phyloP scores from a whole-genome alignment of 306 rosid genomes.

The Cucumis melo region DNA sequence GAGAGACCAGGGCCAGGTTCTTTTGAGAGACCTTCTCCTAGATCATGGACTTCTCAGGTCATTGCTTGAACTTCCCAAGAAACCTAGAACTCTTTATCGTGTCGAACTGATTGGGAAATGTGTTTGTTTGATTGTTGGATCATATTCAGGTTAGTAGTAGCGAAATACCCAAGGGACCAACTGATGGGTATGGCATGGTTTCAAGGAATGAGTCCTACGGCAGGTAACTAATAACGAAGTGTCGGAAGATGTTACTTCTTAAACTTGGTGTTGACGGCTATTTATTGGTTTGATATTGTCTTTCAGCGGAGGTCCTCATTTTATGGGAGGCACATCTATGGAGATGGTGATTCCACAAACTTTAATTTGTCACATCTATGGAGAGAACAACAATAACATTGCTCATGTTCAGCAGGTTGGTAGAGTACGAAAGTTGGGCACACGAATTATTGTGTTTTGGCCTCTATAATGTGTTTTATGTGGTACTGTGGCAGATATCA shows the following conservation, averaged over 20 bases:
- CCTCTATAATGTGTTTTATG: background rate
- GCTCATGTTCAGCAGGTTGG: conserved; percentile 62
- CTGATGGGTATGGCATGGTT: conserved; percentile 36
- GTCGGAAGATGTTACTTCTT: too few relatives aligned
- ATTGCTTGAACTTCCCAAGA: conserved; percentile 5
- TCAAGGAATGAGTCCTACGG: conserved; percentile 37
- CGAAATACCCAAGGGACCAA: conserved; percentile 37
- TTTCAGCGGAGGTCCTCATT: conserved; percentile 34
- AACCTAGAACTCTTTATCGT: background rate
- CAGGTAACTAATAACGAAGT: conserved; percentile 21
- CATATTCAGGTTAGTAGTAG: conserved; percentile 40
- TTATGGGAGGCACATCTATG: conserved; percentile 21
- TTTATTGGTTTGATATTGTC: background rate
- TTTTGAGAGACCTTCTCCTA: conserved; percentile 60
- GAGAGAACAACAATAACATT: conserved; percentile 54
- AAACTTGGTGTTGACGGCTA: background rate
- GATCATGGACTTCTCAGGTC: conserved; percentile 51
- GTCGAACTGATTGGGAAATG: background rate
- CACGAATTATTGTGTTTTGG: background rate
- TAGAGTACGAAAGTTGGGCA: background rate
- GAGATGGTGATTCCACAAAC: conserved; percentile 59
- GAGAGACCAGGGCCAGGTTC: conserved; percentile 27
- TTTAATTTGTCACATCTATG: conserved; percentile 38
- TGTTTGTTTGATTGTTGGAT: conserved; percentile 1
- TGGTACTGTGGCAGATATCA: conserved; percentile 33